Conservation (phyloP, 768 basidiomycete species). For the Lentinula edodes region DNA sequence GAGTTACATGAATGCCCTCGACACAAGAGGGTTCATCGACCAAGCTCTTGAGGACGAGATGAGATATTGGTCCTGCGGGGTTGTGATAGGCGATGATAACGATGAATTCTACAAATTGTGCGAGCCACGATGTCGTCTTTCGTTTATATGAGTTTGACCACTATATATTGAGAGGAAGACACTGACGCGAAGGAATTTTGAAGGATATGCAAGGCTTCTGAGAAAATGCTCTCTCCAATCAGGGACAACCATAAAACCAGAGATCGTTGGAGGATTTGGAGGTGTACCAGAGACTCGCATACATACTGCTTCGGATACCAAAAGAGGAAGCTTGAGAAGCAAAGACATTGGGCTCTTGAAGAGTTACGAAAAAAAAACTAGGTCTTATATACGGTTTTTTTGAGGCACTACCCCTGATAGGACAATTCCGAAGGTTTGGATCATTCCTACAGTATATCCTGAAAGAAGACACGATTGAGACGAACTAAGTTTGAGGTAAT, state of each 20-base stretch:
- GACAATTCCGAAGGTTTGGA: background rate
- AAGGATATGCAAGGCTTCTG: constrained; percentile 21
- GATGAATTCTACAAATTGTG: constrained; percentile 21
- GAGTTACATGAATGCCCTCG: constrained; percentile 18
- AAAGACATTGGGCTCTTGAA: background rate
- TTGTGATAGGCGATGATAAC: constrained; percentile 21
- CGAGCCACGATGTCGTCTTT: constrained; percentile 22
- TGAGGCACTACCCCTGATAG: background rate
- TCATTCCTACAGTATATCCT: too few species aligned
- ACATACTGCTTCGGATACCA: constrained; percentile 26
- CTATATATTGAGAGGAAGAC: background rate
- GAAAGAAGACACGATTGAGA: background rate
- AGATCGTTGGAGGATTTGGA: constrained; percentile 23
- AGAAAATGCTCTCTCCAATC: constrained; percentile 29
- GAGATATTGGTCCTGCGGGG: constrained; percentile 12
- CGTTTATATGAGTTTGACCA: background rate
- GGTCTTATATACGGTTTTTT: background rate
- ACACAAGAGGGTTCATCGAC: constrained; percentile 7
- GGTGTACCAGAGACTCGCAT: constrained; percentile 33
- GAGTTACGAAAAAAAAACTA: background rate
- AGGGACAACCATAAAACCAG: constrained; percentile 17
- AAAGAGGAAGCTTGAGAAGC: constrained; percentile 29
- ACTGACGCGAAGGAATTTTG: constrained; percentile 22
- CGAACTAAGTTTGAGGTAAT: background rate
- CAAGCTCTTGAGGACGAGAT: constrained; percentile 13